Evolutionary conservation across 2,329 filamentous ascomycete species (phyloP).

Genomic region (Xylaria sp.): DNA sequence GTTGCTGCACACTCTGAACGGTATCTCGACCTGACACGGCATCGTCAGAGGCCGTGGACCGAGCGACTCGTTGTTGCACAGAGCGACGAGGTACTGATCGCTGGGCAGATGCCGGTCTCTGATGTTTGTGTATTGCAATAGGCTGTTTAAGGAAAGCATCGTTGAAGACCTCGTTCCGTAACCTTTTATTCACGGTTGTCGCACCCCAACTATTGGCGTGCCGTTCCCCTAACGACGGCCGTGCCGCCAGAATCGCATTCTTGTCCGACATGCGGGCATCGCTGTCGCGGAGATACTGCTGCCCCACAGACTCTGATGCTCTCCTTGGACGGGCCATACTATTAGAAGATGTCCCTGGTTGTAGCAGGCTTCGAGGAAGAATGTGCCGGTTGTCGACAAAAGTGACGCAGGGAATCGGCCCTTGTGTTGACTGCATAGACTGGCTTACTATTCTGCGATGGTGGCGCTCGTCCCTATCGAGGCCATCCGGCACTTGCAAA

Average conservation of each 20-base stretch:
- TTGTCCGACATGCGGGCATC: constrained; percentile 14
- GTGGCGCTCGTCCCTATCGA: constrained; percentile 30
- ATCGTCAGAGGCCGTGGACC: constrained; percentile 48
- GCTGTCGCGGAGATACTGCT: constrained; percentile 26
- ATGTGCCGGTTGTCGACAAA: constrained; percentile 95
- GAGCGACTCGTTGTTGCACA: constrained; percentile 47
- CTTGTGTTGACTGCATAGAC: constrained; percentile 67
- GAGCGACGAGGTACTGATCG: constrained; percentile 62
- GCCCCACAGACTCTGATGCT: constrained; percentile 38
- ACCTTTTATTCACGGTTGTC: constrained; percentile 83
- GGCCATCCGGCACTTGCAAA: constrained; percentile 16
- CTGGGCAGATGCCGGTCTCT: constrained; percentile 63
- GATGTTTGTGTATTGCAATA: constrained; percentile 78
- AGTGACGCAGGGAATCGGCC: constrained; percentile 83
- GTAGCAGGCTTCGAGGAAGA: constrained; percentile 80
- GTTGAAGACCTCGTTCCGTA: constrained; percentile 89
- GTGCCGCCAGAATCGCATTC: constrained; percentile 11
- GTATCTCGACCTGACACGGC: constrained; percentile 13
- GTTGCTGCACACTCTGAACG: constrained; percentile 3
- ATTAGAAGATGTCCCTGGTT: constrained; percentile 51
- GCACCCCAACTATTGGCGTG: constrained; percentile 80
- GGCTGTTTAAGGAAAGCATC: constrained; percentile 87
- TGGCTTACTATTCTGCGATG: constrained; percentile 64
- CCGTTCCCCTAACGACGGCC: constrained; percentile 56
- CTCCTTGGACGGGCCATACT: constrained; percentile 41